A percentile compares a stretch with the other conserved stretches of the same genome.
Evolutionary conservation across 2,329 filamentous ascomycete genomes (phyloP).

Genomic region (Epichloe aotearoae): DNA sequence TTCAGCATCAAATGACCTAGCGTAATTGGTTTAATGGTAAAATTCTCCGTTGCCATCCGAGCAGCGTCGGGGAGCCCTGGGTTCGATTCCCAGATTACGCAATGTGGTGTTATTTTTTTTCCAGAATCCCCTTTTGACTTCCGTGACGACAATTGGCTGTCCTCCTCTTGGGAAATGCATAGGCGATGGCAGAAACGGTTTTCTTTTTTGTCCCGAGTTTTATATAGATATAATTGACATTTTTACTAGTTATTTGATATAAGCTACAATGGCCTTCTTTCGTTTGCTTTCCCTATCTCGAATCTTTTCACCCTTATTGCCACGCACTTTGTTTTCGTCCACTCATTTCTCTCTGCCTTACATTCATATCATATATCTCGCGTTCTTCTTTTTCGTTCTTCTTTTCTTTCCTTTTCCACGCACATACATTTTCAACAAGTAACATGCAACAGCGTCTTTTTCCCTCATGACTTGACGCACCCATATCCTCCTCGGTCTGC

Average conservation of each 20-base stretch:
- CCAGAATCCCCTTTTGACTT: too few species aligned
- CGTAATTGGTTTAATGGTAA: constrained; percentile 19
- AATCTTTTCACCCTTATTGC: too few species aligned
- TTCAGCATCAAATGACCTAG: background rate
- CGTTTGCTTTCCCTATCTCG: too few species aligned
- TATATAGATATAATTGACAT: too few species aligned
- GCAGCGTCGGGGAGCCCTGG: constrained; percentile 21
- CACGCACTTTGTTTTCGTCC: too few species aligned
- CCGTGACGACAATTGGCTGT: too few species aligned
- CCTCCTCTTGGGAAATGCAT: too few species aligned
- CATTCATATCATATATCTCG: background rate
- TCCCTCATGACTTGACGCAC: background rate
- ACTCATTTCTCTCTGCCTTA: background rate
- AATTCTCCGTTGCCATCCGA: constrained; percentile 18
- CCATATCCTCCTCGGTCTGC: constrained; percentile 20
- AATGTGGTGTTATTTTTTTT: background rate
- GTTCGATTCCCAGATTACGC: constrained; percentile 22
- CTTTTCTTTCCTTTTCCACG: background rate
- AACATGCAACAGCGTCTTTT: background rate
- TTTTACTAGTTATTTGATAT: too few species aligned
- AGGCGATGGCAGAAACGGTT: too few species aligned
- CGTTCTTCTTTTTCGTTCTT: background rate
- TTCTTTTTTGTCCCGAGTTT: too few species aligned
- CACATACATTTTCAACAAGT: background rate
- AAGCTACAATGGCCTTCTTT: too few species aligned